Evolutionary conservation across 2,329 filamentous ascomycete genomes (phyloP).

Genomic region (Aspergillus pseudoviridinutans): DNA sequence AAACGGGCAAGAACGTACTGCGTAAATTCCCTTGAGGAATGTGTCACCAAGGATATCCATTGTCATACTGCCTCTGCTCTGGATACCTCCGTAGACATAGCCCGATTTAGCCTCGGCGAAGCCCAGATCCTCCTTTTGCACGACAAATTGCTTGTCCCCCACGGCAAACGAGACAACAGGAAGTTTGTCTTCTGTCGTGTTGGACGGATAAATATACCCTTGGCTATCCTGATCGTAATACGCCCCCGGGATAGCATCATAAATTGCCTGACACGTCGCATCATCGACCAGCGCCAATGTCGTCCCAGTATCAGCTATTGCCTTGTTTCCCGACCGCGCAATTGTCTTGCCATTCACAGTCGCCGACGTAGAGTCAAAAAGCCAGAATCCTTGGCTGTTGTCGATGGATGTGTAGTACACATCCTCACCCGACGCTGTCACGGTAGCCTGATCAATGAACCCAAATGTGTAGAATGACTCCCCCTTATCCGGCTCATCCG

Average conservation of each 20-base stretch:
- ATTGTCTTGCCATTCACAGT: slow-evolving; percentile 56
- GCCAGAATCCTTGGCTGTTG: slow-evolving; percentile 65
- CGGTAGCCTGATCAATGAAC: slow-evolving; percentile 62
- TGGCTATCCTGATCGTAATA: slow-evolving; percentile 54
- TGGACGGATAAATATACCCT: slow-evolving; percentile 61
- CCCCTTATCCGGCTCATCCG: slow-evolving; percentile 31
- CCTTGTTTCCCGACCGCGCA: slow-evolving; percentile 53
- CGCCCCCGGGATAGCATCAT: slow-evolving; percentile 60
- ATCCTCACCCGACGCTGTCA: slow-evolving; percentile 51
- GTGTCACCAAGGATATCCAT: slow-evolving; percentile 64
- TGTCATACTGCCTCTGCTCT: slow-evolving; percentile 55
- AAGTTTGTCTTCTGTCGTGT: slow-evolving; percentile 49
- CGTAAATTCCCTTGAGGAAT: slow-evolving; percentile 63
- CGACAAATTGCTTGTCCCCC: slow-evolving; percentile 56
- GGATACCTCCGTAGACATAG: slow-evolving; percentile 61
- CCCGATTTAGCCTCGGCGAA: slow-evolving; percentile 55
- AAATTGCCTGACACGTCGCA: slow-evolving; percentile 57
- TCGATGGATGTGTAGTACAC: slow-evolving; percentile 61
- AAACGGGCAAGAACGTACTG: slow-evolving; percentile 40
- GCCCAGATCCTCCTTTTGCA: slow-evolving; percentile 61
- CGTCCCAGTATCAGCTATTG: slow-evolving; percentile 70
- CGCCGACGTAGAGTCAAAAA: slow-evolving; percentile 56
- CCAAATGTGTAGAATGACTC: slow-evolving; percentile 70
- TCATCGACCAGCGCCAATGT: slow-evolving; percentile 65
- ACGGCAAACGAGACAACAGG: slow-evolving; percentile 62